phyloP scores from a whole-genome alignment of 306 rosid species.

The Fagus crenata region DNA sequence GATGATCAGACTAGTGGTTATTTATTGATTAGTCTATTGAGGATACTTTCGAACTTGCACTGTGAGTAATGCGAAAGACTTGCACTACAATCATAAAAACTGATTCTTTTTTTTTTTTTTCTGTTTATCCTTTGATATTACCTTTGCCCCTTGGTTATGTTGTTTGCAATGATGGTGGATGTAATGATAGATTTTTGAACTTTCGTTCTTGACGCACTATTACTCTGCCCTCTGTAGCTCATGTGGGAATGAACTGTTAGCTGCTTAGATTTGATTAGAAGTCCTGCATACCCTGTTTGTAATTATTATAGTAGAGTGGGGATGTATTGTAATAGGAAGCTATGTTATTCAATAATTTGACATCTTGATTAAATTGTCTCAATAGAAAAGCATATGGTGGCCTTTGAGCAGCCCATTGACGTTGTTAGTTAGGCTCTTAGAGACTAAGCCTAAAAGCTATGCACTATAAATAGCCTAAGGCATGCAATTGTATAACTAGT shows the following conservation, averaged over 20 bases:
- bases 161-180: conserved; percentile 18
- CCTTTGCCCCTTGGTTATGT: neutral
- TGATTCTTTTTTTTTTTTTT: conserved; percentile 12
- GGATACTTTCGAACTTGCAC: conserved; percentile 54
- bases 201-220: neutral
- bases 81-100: neutral
- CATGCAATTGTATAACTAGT: no score
- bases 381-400: neutral
- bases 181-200: conserved; percentile 12
- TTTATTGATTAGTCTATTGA: conserved; percentile 51
- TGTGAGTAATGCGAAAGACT: conserved; percentile 36
- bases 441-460: no score
- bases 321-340: neutral
- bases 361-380: neutral
- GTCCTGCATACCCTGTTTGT: neutral
- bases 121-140: neutral
- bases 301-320: neutral
- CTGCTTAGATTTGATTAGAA: neutral
- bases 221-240: no score
- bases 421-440: no score
- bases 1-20: conserved; percentile 60
- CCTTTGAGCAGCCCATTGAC: neutral
- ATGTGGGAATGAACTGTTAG: neutral
- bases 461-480: no score
- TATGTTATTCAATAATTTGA: neutral